Evolutionary conservation across 352 stramenopile genomes (phyloP).

Genomic region (Saprolegnia parasitica): DNA sequence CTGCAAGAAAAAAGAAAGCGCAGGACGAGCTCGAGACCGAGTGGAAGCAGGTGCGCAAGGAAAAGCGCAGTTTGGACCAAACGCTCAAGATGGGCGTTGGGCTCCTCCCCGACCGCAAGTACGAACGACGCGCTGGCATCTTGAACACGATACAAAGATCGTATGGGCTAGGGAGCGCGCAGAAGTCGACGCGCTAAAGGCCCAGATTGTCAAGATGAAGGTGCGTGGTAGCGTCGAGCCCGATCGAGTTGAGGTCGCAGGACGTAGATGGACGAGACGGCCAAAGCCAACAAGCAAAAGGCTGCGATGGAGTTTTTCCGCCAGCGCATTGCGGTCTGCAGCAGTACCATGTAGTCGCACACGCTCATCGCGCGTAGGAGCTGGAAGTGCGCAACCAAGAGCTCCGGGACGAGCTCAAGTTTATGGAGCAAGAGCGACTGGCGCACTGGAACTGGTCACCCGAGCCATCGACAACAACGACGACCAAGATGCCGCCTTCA

Average conservation of each 20-base stretch:
- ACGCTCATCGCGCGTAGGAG: slow-evolving; percentile 38
- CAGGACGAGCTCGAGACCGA: slow-evolving; percentile 73
- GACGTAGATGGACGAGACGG: slow-evolving; percentile 49
- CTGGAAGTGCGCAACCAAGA: slow-evolving; percentile 73
- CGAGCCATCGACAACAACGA: not conserved
- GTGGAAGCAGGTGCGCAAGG: slow-evolving; percentile 35
- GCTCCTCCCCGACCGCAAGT: slow-evolving; percentile 50
- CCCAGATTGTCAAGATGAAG: slow-evolving; percentile 78
- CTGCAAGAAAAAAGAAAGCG: slow-evolving; percentile 64
- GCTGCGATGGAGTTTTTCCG: slow-evolving; percentile 56
- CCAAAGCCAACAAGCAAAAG: slow-evolving; percentile 55
- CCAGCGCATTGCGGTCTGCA: slow-evolving; percentile 42
- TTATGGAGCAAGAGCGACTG: slow-evolving; percentile 66
- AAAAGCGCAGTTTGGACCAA: slow-evolving; percentile 17
- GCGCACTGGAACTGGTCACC: slow-evolving; percentile 53
- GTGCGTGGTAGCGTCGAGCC: not conserved
- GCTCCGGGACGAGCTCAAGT: slow-evolving; percentile 67
- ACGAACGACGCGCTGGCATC: slow-evolving; percentile 56
- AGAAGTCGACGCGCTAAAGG: slow-evolving; percentile 72
- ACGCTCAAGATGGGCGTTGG: slow-evolving; percentile 11
- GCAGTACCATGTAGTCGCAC: not conserved
- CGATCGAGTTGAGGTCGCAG: not conserved
- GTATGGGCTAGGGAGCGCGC: slow-evolving; percentile 43
- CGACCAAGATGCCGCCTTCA: too few species aligned
- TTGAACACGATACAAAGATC: too few species aligned